Evolutionary conservation across 371 early-diverging fungal genomes (phyloP).

Genomic region (Synchytrium microbalum): DNA sequence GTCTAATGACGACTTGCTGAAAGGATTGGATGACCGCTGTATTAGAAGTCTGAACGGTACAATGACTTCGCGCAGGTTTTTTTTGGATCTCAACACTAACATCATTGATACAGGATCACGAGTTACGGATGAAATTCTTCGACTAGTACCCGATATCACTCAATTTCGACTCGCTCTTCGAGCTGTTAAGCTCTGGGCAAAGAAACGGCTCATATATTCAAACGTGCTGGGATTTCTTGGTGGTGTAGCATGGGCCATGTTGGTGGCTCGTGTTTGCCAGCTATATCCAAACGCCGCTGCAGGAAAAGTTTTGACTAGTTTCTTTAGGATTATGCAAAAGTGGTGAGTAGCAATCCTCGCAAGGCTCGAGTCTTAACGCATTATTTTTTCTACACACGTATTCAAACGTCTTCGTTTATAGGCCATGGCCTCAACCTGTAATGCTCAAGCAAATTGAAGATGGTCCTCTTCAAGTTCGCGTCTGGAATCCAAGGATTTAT

Average conservation of each 20-base stretch:
- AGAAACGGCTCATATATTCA: slow-evolving; percentile 87
- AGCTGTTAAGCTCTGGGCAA: slow-evolving; percentile 99
- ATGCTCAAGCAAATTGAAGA: slow-evolving; percentile 87
- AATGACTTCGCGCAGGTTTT: slow-evolving; percentile 4
- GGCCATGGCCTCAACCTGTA: slow-evolving; percentile 97
- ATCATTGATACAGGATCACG: slow-evolving; percentile 60
- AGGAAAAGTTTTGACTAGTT: slow-evolving; percentile 77
- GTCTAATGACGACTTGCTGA: slow-evolving; percentile 77
- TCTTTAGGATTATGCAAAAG: slow-evolving; percentile 81
- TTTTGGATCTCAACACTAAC: background rate
- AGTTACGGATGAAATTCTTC: slow-evolving; percentile 96
- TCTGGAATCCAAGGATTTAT: slow-evolving; percentile 97
- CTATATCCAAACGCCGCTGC: slow-evolving; percentile 94
- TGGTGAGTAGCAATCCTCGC: slow-evolving; percentile 62
- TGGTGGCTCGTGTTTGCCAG: slow-evolving; percentile 96
- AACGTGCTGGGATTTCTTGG: slow-evolving; percentile 99
- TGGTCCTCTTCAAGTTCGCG: slow-evolving; percentile 82
- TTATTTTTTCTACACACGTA: background rate
- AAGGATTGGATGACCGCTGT: slow-evolving; percentile 88
- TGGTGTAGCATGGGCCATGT: slow-evolving; percentile 99
- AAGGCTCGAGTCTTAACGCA: background rate
- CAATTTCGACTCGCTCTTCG: slow-evolving; percentile 89
- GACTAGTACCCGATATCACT: slow-evolving; percentile 87
- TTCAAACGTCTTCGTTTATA: slow-evolving; percentile 9
- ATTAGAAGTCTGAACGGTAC: slow-evolving; percentile 91